A percentile compares a stretch with the other conserved stretches of the same genome.
Conservation (phyloP, 2,329 filamentous ascomycete species). For the Graphilbum fragrans region DNA sequence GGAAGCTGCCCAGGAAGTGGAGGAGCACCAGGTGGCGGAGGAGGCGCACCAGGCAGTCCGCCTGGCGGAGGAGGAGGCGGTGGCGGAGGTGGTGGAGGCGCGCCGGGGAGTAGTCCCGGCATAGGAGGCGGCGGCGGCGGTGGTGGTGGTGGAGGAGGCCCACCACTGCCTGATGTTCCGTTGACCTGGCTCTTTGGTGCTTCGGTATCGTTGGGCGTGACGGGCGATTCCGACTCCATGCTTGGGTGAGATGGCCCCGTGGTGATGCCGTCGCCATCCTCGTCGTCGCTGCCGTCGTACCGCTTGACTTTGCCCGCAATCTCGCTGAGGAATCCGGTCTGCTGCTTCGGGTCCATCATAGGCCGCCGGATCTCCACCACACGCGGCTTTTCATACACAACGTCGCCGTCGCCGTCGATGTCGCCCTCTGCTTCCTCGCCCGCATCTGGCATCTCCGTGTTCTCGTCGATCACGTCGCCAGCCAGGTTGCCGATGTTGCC, state of each 20-base stretch:
- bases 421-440: constrained; percentile 32
- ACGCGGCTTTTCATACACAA: constrained; percentile 66
- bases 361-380: constrained; percentile 71
- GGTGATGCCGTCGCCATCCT: constrained; percentile 53
- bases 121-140: constrained; percentile 28
- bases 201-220: constrained; percentile 50
- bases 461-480: constrained; percentile 9
- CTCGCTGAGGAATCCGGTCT: constrained; percentile 53
- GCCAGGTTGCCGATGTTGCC: neutral
- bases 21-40: constrained; percentile 19
- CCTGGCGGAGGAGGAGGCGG: constrained; percentile 35
- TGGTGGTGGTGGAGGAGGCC: constrained; percentile 13
- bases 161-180: neutral
- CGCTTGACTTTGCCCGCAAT: constrained; percentile 65
- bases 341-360: constrained; percentile 49
- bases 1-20: constrained; percentile 21
- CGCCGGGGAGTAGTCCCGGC: constrained; percentile 26
- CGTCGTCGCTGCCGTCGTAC: constrained; percentile 62
- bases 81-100: constrained; percentile 31
- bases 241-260: constrained; percentile 67
- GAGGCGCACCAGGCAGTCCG: constrained; percentile 14
- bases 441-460: constrained; percentile 9
- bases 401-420: constrained; percentile 32
- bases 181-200: constrained; percentile 36
- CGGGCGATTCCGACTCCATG: constrained; percentile 57